A percentile compares a stretch with the other conserved stretches of the same genome.
Conservation (phyloP, 805 yeast genomes). For the Kluyveromyces siamensis region DNA sequence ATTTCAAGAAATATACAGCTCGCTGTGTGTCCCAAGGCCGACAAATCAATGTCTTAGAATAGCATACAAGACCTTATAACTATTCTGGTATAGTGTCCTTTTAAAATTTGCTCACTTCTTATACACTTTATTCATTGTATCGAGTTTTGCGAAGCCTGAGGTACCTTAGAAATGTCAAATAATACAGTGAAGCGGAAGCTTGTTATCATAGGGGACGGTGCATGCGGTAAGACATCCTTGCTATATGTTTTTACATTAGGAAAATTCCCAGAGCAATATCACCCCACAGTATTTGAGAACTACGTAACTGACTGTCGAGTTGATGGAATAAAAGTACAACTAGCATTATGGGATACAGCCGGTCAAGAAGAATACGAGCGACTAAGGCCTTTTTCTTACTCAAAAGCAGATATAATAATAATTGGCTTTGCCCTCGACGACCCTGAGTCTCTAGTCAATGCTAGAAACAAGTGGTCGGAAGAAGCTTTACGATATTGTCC, state of each 20-base stretch:
- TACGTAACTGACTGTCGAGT: conserved; percentile 91
- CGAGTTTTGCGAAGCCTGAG: not conserved
- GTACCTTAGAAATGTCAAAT: conserved; percentile 17
- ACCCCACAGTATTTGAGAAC: conserved; percentile 91
- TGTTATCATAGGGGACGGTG: conserved; percentile 92
- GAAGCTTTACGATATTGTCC: conserved; percentile 81
- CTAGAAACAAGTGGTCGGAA: conserved; percentile 76
- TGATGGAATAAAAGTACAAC: conserved; percentile 83
- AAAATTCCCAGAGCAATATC: conserved; percentile 85
- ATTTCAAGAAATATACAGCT: not conserved
- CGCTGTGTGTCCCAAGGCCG: too few species aligned
- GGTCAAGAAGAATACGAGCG: conserved; percentile 95
- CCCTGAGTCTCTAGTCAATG: conserved; percentile 78
- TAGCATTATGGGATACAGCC: conserved; percentile 93
- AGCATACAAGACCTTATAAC: not conserved
- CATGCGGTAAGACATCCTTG: conserved; percentile 87
- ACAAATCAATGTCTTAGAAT: not conserved
- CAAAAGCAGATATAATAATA: conserved; percentile 77
- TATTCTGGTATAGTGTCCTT: too few species aligned
- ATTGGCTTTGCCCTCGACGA: conserved; percentile 81
- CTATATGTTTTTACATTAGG: conserved; percentile 89
- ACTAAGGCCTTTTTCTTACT: conserved; percentile 77
- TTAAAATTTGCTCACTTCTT: not conserved
- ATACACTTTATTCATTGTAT: too few species aligned
- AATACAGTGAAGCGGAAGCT: conserved; percentile 52